Evolutionary conservation across 371 early-diverging fungal genomes (phyloP), one percentile per base, ranked within the genome.

Genomic region (Dipsacomyces acuminosporus): DNA sequence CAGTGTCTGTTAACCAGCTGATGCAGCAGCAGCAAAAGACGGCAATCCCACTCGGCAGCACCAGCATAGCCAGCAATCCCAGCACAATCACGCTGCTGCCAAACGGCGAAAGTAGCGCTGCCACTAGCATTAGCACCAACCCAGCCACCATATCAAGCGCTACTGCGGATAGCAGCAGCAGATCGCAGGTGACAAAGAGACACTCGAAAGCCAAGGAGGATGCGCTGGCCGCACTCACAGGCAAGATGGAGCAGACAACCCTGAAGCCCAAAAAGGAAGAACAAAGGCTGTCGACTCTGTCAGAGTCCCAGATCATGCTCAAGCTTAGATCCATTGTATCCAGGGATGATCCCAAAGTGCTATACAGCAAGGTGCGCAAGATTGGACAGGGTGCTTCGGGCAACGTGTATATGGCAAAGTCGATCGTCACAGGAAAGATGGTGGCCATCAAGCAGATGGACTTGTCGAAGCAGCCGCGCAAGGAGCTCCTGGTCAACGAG

Each of bases 361-460:
- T 88, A 41, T 97, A 95, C 78, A 80, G 84, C 65, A 91, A 91
- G 61, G 76, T 90, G 56, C 90, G 91, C 74, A 89, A 94, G 65
- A 88, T 97, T 53, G 98, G 98, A 11, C 96, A 97, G 82, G 98
- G 93, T 65, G 98, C 96, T 2, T 94, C 94, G 34, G 98, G 98
- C 41, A 90, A 89, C 34, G 98, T 97, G 44, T 97, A 88, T 76
- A 83, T 90, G 41, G 98, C 94, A 17, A 75, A 76, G 30, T 78
- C 82, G 23, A 69, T 84, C n/a, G 69, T 78, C 21, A 84, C 79
- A 15, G 81, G 83, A 49, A 74, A 78, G 43, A 79, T 81, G 59
- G 94, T 98, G 18, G 98, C 98, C 3, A 92, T 98, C 72, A 98
- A 98, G 75, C 91, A 95, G 75, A 98, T 98, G 93, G 92, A 96